Conservation (phyloP, 2,329 filamentous ascomycete species). For the Fusarium pseudocircinatum region DNA sequence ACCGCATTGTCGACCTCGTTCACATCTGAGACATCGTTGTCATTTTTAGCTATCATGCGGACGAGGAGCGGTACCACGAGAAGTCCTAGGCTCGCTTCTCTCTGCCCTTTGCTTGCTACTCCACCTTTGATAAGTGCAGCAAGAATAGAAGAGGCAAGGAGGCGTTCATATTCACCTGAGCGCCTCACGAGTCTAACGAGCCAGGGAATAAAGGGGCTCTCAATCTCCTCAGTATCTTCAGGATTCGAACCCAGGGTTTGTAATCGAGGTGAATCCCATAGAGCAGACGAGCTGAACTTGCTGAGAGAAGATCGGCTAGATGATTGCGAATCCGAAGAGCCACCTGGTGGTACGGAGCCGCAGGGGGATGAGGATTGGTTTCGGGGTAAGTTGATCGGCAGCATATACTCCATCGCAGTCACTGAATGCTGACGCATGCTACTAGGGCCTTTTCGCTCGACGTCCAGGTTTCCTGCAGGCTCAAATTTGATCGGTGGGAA, state of each 20-base stretch:
- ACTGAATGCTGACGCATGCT: slow-evolving; percentile 53
- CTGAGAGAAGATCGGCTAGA: slow-evolving; percentile 43
- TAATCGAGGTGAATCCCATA: slow-evolving; percentile 48
- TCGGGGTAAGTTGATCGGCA: slow-evolving; percentile 59
- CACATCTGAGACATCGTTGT: slow-evolving; percentile 57
- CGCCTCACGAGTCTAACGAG: slow-evolving; percentile 72
- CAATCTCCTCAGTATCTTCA: slow-evolving; percentile 64
- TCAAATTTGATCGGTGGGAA: slow-evolving; percentile 70
- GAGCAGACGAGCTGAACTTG: slow-evolving; percentile 43
- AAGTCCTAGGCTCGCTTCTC: slow-evolving; percentile 71
- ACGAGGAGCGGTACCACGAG: slow-evolving; percentile 77
- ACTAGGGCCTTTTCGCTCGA: slow-evolving; percentile 62
- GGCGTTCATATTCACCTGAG: slow-evolving; percentile 64
- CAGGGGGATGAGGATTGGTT: slow-evolving; percentile 39
- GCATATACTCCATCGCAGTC: slow-evolving; percentile 67
- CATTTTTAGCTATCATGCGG: slow-evolving; percentile 62
- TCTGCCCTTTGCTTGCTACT: slow-evolving; percentile 66
- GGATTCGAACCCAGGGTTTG: slow-evolving; percentile 45
- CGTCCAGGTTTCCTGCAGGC: slow-evolving; percentile 57
- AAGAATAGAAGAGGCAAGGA: slow-evolving; percentile 76
- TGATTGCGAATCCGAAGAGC: slow-evolving; percentile 42
- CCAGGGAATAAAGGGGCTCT: slow-evolving; percentile 79
- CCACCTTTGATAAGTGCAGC: slow-evolving; percentile 75
- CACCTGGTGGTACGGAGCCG: slow-evolving; percentile 14
- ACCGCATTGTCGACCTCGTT: slow-evolving; percentile 50